Conservation (phyloP, 1,284 basidiomycete species). For the Marasmius tenuissimus region DNA sequence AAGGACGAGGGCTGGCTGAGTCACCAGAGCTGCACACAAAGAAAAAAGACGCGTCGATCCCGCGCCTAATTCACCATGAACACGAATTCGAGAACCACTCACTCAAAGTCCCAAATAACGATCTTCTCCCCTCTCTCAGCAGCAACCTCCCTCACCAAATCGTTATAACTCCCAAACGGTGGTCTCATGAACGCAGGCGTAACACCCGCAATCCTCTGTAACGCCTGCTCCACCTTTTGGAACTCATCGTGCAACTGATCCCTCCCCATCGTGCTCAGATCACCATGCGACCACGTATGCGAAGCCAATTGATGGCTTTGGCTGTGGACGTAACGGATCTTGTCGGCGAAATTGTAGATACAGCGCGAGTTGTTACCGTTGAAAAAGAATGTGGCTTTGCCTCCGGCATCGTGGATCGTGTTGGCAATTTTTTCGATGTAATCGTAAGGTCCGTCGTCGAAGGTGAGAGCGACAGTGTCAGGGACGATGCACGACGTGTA, state of each 20-base stretch:
- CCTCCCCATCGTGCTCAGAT: conserved; percentile 41
- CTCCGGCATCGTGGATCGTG: conserved; percentile 28
- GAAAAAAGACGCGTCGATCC: background rate
- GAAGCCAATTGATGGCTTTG: conserved; percentile 51
- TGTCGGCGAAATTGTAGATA: conserved; percentile 44
- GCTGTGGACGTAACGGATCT: conserved; percentile 34
- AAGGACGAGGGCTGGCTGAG: background rate
- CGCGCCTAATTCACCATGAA: background rate
- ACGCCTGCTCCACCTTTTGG: conserved; percentile 32
- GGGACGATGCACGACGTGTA: background rate
- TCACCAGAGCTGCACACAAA: background rate
- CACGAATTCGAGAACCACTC: background rate
- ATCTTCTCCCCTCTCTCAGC: background rate
- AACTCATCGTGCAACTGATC: conserved; percentile 23
- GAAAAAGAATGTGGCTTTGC: conserved; percentile 45
- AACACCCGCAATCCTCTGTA: conserved; percentile 47
- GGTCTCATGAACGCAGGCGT: conserved; percentile 48
- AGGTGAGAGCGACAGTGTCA: conserved; percentile 1
- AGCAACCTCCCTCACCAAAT: conserved; percentile 45
- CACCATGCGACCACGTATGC: conserved; percentile 55
- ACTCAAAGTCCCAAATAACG: conserved; percentile 7
- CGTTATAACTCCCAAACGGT: conserved; percentile 52
- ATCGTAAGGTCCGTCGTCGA: conserved; percentile 1
- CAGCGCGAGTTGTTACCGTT: conserved; percentile 37
- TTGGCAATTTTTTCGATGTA: conserved; percentile 29